Conservation (phyloP, 306 rosid genomes). For the Vigna radiata region DNA sequence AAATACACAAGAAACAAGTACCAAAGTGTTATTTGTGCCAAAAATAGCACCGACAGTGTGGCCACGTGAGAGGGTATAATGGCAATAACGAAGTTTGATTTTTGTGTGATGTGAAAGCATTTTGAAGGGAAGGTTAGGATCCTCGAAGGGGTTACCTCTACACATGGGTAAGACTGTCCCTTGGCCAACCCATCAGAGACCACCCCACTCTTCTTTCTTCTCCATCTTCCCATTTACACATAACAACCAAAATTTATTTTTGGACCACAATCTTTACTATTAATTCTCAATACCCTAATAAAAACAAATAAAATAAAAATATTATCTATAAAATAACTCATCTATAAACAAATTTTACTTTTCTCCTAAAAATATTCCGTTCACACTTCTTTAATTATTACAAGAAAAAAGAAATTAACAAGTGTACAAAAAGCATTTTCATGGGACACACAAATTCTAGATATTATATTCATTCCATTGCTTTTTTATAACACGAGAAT, state of each 20-base stretch:
- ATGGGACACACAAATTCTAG: constrained; percentile 42
- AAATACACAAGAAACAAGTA: constrained; percentile 16
- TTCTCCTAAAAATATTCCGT: background rate
- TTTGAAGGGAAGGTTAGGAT: constrained; percentile 52
- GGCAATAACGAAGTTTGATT: constrained; percentile 33
- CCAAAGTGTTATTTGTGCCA: constrained; percentile 4
- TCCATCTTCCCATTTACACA: background rate
- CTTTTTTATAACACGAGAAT: background rate
- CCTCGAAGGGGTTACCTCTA: constrained; percentile 30
- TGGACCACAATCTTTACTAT: constrained; percentile 31
- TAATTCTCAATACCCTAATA: background rate
- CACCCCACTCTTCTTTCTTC: background rate
- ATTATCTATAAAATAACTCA: background rate
- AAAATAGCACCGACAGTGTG: constrained; percentile 60
- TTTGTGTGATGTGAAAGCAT: constrained; percentile 38
- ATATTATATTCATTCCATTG: background rate
- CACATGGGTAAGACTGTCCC: constrained; percentile 29
- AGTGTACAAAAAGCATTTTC: constrained; percentile 44
- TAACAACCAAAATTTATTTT: constrained; percentile 18
- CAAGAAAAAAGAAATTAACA: background rate
- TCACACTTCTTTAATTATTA: constrained; percentile 23
- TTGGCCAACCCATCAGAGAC: constrained; percentile 42
- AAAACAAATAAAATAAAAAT: background rate
- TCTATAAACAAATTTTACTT: background rate
- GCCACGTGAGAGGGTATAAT: constrained; percentile 54